phyloP scores from a whole-genome alignment of 2,329 filamentous ascomycete genomes.

The Paecilomyces dactylethromorphus region DNA sequence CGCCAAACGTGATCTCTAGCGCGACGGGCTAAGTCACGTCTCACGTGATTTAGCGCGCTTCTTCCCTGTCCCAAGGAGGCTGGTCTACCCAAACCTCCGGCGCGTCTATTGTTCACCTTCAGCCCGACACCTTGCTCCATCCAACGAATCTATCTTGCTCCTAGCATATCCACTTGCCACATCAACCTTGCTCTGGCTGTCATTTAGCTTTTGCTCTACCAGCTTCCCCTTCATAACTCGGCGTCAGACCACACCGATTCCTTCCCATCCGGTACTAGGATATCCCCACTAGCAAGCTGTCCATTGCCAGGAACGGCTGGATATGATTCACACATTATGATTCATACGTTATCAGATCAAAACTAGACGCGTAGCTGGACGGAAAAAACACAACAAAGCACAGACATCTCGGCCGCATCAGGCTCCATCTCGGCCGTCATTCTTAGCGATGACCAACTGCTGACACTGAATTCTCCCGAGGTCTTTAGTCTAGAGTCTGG shows the following conservation, averaged over 20 bases:
- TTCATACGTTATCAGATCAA: background rate
- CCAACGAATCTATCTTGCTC: background rate
- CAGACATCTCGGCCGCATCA: background rate
- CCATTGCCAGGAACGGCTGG: background rate
- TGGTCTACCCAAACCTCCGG: conserved; percentile 1
- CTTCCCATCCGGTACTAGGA: background rate
- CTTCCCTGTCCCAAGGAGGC: conserved; percentile 3
- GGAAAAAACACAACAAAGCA: background rate
- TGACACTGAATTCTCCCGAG: background rate
- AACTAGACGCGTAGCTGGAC: background rate
- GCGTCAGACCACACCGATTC: background rate
- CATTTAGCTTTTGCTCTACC: background rate
- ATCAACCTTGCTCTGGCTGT: background rate
- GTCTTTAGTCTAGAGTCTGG: background rate
- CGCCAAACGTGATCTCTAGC: conserved; percentile 28
- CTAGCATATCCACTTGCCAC: background rate
- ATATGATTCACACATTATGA: background rate
- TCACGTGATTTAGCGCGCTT: conserved; percentile 30
- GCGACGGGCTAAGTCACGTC: conserved; percentile 32
- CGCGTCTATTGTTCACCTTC: background rate
- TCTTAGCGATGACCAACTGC: background rate
- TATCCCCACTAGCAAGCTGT: background rate
- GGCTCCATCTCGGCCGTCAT: background rate
- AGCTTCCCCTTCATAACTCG: background rate
- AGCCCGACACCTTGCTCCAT: background rate